phyloP scores from a whole-genome alignment of 768 basidiomycete genomes.

The Termitomyces sp. region DNA sequence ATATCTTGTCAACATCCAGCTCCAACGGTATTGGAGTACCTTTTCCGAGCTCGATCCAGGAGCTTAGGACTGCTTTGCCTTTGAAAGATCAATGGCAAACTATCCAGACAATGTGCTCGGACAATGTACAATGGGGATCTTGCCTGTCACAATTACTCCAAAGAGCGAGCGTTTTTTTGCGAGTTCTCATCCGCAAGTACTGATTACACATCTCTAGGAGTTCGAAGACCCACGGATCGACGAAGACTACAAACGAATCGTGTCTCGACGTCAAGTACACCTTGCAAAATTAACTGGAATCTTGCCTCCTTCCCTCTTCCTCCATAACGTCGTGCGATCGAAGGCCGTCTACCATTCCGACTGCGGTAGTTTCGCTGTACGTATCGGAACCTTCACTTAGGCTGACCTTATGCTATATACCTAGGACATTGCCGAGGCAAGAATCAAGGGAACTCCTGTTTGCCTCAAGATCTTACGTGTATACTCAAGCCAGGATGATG shows the following conservation, averaged over 20 bases:
- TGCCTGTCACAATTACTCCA: constrained; percentile 12
- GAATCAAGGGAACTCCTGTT: constrained; percentile 10
- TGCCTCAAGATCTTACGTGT: constrained; percentile 23
- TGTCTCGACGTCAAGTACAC: constrained; percentile 16
- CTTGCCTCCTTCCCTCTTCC: constrained; percentile 22
- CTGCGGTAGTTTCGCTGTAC: constrained; percentile 28
- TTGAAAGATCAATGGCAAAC: constrained; percentile 4
- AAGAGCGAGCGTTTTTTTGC: background rate
- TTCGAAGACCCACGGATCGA: background rate
- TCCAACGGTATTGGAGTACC: background rate
- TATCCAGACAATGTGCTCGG: background rate
- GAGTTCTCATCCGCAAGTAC: background rate
- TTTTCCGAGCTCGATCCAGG: constrained; percentile 4
- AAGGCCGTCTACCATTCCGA: constrained; percentile 13
- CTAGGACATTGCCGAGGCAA: constrained; percentile 21
- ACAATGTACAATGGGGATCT: constrained; percentile 7
- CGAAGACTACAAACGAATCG: constrained; percentile 2
- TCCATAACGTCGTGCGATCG: constrained; percentile 12
- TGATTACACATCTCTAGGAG: background rate
- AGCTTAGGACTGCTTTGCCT: constrained; percentile 2
- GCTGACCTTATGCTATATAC: background rate
- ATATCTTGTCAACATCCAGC: constrained; percentile 10
- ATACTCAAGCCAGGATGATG: constrained; percentile 4
- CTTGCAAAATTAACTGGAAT: constrained; percentile 14
- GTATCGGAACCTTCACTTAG: background rate